Evolutionary conservation across 2,329 filamentous ascomycete genomes (phyloP).

Genomic region (Alternaria sp.): DNA sequence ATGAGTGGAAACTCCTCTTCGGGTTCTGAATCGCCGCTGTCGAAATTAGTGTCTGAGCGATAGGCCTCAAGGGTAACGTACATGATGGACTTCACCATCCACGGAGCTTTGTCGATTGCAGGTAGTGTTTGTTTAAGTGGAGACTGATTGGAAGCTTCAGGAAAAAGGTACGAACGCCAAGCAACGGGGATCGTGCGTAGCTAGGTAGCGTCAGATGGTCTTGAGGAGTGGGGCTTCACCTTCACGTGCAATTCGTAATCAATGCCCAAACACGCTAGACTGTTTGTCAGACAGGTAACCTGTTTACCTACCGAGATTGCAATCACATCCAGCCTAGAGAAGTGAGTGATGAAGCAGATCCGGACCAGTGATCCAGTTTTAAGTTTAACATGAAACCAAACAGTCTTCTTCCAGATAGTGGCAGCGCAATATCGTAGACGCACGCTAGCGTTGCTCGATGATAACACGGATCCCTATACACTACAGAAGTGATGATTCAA

Average conservation of each 20-base stretch:
- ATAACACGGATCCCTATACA: too few relatives aligned
- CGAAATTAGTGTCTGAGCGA: neutral
- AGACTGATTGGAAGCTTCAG: neutral
- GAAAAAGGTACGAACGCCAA: neutral
- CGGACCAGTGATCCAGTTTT: too few relatives aligned
- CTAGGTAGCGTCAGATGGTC: neutral
- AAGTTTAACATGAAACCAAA: too few relatives aligned
- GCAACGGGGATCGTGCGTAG: neutral
- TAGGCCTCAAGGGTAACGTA: neutral
- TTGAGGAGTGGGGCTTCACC: conserved; percentile 1
- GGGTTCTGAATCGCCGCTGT: neutral
- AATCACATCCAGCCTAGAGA: neutral
- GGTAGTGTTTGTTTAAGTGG: neutral
- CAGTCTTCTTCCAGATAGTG: too few relatives aligned
- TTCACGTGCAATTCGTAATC: conserved; percentile 3
- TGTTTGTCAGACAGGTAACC: neutral
- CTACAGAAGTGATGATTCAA: neutral
- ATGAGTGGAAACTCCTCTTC: neutral
- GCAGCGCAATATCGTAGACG: too few relatives aligned
- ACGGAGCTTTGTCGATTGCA: neutral
- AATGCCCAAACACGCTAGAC: neutral
- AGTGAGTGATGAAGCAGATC: neutral
- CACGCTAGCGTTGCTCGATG: too few relatives aligned
- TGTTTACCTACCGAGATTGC: too few relatives aligned
- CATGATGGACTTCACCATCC: neutral